phyloP scores from a whole-genome alignment of 2,329 filamentous ascomycete genomes.

The Phialocephala subalpina region DNA sequence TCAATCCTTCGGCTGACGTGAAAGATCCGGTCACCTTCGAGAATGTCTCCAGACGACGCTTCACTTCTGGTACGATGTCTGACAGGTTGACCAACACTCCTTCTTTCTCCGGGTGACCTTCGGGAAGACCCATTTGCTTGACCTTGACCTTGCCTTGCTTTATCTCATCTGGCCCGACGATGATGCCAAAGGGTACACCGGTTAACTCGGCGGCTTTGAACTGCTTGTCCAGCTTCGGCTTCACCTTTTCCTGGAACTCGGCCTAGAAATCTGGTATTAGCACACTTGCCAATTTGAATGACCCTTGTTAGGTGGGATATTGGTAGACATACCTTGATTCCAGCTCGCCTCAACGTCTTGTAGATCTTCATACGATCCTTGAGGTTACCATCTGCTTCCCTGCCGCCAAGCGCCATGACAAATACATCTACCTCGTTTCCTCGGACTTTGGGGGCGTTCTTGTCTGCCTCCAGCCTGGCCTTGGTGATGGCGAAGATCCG shows the following conservation, averaged over 20 bases:
- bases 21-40: constrained; percentile 41
- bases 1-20: constrained; percentile 40
- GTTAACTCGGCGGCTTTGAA: constrained; percentile 89
- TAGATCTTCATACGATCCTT: constrained; percentile 86
- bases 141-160: constrained; percentile 84
- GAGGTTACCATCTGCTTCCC: constrained; percentile 81
- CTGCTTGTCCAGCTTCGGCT: constrained; percentile 86
- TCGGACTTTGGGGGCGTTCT: constrained; percentile 61
- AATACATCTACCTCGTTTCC: constrained; percentile 86
- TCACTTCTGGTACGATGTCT: constrained; percentile 70
- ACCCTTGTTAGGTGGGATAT: not conserved
- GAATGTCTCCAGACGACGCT: constrained; percentile 52
- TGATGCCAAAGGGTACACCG: constrained; percentile 84
- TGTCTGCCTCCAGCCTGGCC: constrained; percentile 71
- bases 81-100: constrained; percentile 76
- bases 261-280: constrained; percentile 57
- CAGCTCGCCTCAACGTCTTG: constrained; percentile 81
- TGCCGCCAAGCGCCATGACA: constrained; percentile 94
- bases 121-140: constrained; percentile 82
- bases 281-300: constrained; percentile 1
- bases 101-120: constrained; percentile 90
- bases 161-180: constrained; percentile 91
- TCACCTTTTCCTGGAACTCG: constrained; percentile 89
- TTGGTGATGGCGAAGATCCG: constrained; percentile 94
- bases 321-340: constrained; percentile 72